Base-by-base conservation (phyloP, 1,284 basidiomycete genomes). In the Malassezia slooffiae region DNA sequence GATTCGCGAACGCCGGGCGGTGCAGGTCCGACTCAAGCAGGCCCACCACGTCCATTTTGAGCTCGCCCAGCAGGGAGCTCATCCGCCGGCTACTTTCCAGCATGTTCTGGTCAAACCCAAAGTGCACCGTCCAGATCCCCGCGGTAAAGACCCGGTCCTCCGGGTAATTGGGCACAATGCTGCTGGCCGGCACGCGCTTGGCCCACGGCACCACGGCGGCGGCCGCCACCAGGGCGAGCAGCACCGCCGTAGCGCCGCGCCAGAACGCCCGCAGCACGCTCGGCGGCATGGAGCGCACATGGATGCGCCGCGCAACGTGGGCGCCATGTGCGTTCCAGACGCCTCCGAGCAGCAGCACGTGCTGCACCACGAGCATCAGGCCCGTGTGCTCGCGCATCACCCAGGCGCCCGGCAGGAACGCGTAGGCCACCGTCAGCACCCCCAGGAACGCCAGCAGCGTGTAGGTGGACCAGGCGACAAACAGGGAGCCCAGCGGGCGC, bases 1-100 rank as follows among this genome's bases (percentile, higher is more conserved):
- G 80, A 62, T 88, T 86, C 2, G 88, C 89, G 62, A 85, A 91
- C 2, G 87, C 80, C 22, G 83, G 80, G 5, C 88, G 78, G 77
- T 93, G 75, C 8, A 75, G 68, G 71, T 93, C 88, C 1, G 84
- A 87, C 71, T 93, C 88, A 43, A 93, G 72, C 41, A 93, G 69
- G 3, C 71, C 71, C 3, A 72, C 49, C 1, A 72, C 50, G 38
- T 72, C 71, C 27, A 72, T 47, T 41, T 71, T 33, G 4, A 60
- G 52, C 31, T 54, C 50, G 22, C 43, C 74, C 24, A 90, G 75
- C 28, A 91, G 70, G 46, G 82, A 77, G 41, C 80, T 75, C 70
- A 91, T 82, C 9, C 82, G 76, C 32, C 80, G 73, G 13, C 57
- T 50, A 44, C 58, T 63, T 38, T 67, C 64, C 42, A 51, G 60